Percentiles rank a stretch among this genome's conserved stretches.
These are phyloP conservation scores for Croton setiger DNA, from an alignment of 441 rosid species.

Conservation along the genomic window DNA sequence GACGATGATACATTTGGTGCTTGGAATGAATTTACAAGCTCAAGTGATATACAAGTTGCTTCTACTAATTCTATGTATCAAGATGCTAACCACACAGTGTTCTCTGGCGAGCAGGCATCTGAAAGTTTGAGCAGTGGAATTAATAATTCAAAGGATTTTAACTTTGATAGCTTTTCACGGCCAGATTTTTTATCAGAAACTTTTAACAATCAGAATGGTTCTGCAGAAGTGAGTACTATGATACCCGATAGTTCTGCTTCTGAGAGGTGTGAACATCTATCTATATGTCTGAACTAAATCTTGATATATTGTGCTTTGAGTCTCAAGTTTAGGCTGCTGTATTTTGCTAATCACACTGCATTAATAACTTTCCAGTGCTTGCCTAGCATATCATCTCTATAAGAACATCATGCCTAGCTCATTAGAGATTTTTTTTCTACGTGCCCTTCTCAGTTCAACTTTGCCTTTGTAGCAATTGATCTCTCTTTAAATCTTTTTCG, in stretches of 20 bases:
- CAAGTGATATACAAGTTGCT: slow-evolving; percentile 36
- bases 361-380: not conserved
- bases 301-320: not conserved
- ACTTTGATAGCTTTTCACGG: slow-evolving; percentile 33
- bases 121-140: slow-evolving; percentile 35
- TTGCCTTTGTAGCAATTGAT: not conserved
- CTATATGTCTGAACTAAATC: not conserved
- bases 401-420: not conserved
- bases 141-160: slow-evolving; percentile 29
- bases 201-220: slow-evolving; percentile 29
- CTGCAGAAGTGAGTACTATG: slow-evolving; percentile 24
- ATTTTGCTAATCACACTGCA: not conserved
- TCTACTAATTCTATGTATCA: slow-evolving; percentile 25
- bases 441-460: too few relatives aligned
- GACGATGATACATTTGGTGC: slow-evolving; percentile 51
- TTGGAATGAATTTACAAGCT: slow-evolving; percentile 65
- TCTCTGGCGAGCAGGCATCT: slow-evolving; percentile 31
- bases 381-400: not conserved
- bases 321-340: not conserved
- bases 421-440: not conserved
- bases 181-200: slow-evolving; percentile 42
- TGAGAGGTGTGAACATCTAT: slow-evolving; percentile 42
- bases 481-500: not conserved
- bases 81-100: slow-evolving; percentile 25
- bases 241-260: slow-evolving; percentile 36